Evolutionary conservation across 768 basidiomycete species (phyloP).

Genomic region (Tremella mesenterica): DNA sequence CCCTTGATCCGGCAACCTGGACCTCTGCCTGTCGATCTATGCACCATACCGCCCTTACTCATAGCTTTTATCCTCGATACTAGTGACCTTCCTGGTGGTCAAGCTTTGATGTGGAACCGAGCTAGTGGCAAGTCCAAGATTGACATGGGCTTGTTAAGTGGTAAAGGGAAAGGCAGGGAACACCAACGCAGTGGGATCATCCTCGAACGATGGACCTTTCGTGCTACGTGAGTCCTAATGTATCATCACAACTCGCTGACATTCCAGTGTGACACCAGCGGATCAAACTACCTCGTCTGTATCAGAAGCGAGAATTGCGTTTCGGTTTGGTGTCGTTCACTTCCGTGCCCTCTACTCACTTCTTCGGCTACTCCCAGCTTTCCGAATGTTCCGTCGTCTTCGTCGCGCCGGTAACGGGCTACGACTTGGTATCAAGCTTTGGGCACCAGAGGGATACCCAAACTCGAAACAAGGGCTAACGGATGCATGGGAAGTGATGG

Average conservation of each 20-base stretch:
- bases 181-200: conserved; percentile 28
- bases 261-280: not conserved
- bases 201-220: conserved; percentile 40
- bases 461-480: conserved; percentile 18
- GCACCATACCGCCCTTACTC: conserved; percentile 34
- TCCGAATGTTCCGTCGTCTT: conserved; percentile 29
- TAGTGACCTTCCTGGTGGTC: conserved; percentile 29
- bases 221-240: conserved; percentile 20
- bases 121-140: conserved; percentile 16
- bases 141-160: conserved; percentile 8
- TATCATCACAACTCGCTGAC: not conserved
- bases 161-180: conserved; percentile 28
- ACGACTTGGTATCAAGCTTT: conserved; percentile 40
- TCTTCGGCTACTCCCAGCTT: conserved; percentile 35
- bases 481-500: conserved; percentile 43
- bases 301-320: conserved; percentile 29
- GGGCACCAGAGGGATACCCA: conserved; percentile 35
- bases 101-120: conserved; percentile 36
- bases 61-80: conserved; percentile 43
- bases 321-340: conserved; percentile 38
- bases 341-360: conserved; percentile 36
- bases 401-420: conserved; percentile 33
- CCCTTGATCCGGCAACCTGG: conserved; percentile 10
- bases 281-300: conserved; percentile 17
- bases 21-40: conserved; percentile 4